A percentile compares a stretch with the other conserved stretches of the same genome.
Conservation (phyloP, 116 monocot genomes). For the Papilionanthe hybrid region DNA sequence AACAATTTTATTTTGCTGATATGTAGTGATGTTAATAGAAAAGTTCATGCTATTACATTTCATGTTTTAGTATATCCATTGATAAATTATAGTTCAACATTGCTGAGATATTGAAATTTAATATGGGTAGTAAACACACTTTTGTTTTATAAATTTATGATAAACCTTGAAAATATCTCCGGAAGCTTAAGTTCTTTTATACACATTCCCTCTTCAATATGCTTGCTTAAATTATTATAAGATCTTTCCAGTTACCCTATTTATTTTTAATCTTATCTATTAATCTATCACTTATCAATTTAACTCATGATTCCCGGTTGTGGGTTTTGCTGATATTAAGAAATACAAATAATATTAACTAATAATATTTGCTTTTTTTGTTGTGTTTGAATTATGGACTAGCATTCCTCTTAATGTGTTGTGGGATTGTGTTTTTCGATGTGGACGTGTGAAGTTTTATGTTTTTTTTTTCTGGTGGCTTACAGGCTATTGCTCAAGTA, state of each 20-base stretch:
- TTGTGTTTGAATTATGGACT: background rate
- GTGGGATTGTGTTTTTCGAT: background rate
- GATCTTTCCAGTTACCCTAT: background rate
- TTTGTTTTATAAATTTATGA: background rate
- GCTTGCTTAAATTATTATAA: background rate
- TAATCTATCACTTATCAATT: background rate
- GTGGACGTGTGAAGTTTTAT: too few species aligned
- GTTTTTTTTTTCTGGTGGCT: background rate
- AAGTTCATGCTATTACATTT: background rate
- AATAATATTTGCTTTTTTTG: background rate
- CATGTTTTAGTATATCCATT: background rate
- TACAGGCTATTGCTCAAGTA: slow-evolving; percentile 90
- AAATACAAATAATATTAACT: background rate
- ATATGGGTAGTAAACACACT: background rate
- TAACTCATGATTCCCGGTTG: background rate
- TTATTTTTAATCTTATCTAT: background rate
- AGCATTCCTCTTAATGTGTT: background rate
- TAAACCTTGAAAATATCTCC: background rate
- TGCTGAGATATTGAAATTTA: background rate
- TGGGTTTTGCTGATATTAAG: background rate
- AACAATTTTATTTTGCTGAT: background rate
- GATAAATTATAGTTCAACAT: background rate
- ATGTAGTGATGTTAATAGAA: background rate
- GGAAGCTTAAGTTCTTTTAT: background rate
- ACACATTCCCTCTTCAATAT: background rate